These are phyloP conservation scores for Avena sativa DNA, from an alignment of 176 grass and related monocot genomes.

Conservation along the genomic window DNA sequence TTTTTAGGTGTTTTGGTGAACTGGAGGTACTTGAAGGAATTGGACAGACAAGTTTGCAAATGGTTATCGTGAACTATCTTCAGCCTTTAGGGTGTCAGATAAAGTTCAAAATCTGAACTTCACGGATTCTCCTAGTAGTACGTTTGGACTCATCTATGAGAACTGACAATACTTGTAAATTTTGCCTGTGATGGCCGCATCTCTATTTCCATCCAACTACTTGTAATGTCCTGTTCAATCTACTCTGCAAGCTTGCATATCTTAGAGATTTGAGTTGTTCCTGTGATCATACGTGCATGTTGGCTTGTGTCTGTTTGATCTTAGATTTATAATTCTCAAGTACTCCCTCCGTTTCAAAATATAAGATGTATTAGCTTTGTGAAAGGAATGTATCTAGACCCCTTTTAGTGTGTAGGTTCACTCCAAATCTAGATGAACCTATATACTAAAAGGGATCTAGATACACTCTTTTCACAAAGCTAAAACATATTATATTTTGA, in stretches of 20 bases:
- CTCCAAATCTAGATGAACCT: too few relatives aligned
- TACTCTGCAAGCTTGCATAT: not conserved
- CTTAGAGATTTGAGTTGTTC: not conserved
- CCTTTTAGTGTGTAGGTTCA: too few relatives aligned
- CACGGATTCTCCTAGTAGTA: not conserved
- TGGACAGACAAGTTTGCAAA: not conserved
- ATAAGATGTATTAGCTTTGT: too few relatives aligned
- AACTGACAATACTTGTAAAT: not conserved
- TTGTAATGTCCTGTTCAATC: not conserved
- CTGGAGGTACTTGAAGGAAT: not conserved
- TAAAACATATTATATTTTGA: not conserved
- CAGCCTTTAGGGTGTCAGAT: not conserved
- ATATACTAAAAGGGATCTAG: too few relatives aligned
- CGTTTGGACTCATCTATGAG: not conserved
- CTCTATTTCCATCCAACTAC: not conserved
- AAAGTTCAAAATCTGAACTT: not conserved
- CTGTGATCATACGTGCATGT: not conserved
- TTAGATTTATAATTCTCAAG: not conserved
- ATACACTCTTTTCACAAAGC: too few relatives aligned
- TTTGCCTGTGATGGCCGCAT: conserved; percentile 1
- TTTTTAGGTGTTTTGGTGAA: not conserved
- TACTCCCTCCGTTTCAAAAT: too few relatives aligned
- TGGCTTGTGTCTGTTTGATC: not conserved
- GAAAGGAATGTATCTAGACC: too few relatives aligned
- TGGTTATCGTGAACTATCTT: not conserved